Conservation (phyloP, 768 basidiomycete genomes). For the Boletellus ananas region DNA sequence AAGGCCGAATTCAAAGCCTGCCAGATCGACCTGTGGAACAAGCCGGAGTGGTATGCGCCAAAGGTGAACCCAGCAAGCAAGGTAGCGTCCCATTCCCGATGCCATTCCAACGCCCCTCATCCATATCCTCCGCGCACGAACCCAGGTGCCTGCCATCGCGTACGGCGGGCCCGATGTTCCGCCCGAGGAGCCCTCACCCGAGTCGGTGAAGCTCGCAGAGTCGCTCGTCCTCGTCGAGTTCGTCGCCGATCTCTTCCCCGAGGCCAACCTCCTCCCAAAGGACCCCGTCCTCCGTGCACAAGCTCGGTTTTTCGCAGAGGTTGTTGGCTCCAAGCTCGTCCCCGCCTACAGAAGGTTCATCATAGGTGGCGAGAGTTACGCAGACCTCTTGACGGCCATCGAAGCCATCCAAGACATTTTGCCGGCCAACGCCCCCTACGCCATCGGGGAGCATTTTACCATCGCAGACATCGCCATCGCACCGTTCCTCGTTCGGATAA, state of each 20-base stretch:
- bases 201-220: conserved; percentile 59
- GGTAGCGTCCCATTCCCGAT: conserved; percentile 30
- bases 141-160: conserved; percentile 37
- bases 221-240: conserved; percentile 66
- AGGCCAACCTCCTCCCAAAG: conserved; percentile 45
- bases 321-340: conserved; percentile 43
- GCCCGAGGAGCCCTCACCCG: conserved; percentile 54
- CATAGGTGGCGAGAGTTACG: conserved; percentile 38
- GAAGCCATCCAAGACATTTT: conserved; percentile 51
- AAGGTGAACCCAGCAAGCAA: conserved; percentile 66
- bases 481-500: conserved; percentile 55
- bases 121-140: not conserved
- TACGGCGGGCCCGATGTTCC: conserved; percentile 58
- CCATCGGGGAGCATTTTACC: conserved; percentile 29
- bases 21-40: conserved; percentile 59
- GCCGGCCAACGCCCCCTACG: conserved; percentile 39
- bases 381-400: conserved; percentile 39
- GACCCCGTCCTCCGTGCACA: conserved; percentile 56
- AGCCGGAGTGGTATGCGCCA: conserved; percentile 65
- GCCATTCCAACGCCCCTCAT: not conserved
- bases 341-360: conserved; percentile 38
- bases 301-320: conserved; percentile 61
- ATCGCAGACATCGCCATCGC: conserved; percentile 59
- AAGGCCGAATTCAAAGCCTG: conserved; percentile 45
- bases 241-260: conserved; percentile 55